These are phyloP conservation scores for Debaryomyces nepalensis DNA, from an alignment of 1,139 yeast species.

Conservation along the genomic window DNA sequence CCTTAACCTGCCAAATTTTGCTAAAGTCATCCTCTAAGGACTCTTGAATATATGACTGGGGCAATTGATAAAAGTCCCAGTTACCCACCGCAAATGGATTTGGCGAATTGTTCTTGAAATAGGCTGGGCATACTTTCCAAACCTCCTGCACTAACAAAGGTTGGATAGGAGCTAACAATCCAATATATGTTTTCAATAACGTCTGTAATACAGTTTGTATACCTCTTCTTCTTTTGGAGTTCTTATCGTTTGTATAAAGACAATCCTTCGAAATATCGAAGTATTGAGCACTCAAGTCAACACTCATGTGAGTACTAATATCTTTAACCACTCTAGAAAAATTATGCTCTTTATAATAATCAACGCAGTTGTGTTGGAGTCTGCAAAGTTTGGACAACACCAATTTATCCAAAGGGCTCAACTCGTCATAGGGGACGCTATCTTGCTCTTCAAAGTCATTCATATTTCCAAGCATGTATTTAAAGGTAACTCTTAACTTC, in stretches of 20 bases:
- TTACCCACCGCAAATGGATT: conserved; percentile 62
- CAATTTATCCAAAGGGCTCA: conserved; percentile 66
- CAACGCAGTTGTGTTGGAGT: conserved; percentile 49
- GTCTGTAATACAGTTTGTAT: conserved; percentile 74
- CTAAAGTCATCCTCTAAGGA: conserved; percentile 46
- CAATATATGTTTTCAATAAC: conserved; percentile 62
- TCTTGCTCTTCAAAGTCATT: conserved; percentile 31
- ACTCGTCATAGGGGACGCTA: conserved; percentile 35
- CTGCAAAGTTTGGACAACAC: conserved; percentile 58
- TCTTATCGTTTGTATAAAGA: conserved; percentile 67
- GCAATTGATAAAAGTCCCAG: conserved; percentile 37
- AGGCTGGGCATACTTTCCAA: conserved; percentile 61
- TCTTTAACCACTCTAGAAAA: conserved; percentile 70
- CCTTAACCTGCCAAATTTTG: conserved; percentile 51
- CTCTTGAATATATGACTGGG: conserved; percentile 27
- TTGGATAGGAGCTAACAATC: conserved; percentile 75
- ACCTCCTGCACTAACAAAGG: conserved; percentile 89
- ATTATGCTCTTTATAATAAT: conserved; percentile 59
- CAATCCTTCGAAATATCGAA: conserved; percentile 87
- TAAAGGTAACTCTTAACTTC: conserved; percentile 81
- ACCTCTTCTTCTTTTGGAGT: conserved; percentile 58
- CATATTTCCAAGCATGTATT: conserved; percentile 79
- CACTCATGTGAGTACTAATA: conserved; percentile 73
- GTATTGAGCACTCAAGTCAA: conserved; percentile 78
- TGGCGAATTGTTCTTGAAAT: conserved; percentile 32